These are phyloP conservation scores for Pseudozyma sp. DNA, from an alignment of 1,284 basidiomycete genomes.

Conservation along the genomic window DNA sequence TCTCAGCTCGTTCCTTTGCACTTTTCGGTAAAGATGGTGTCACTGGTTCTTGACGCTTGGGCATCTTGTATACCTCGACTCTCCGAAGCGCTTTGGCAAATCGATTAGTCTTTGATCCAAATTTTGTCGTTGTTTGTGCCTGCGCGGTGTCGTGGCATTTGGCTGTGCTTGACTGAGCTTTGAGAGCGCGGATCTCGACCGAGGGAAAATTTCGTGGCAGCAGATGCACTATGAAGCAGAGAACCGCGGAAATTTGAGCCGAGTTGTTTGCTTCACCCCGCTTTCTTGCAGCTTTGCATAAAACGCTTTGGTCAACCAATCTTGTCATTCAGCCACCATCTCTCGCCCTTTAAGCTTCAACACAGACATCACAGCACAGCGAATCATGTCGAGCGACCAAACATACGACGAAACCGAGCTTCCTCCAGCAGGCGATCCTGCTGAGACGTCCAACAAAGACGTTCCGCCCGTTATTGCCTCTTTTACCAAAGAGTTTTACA, in stretches of 20 bases:
- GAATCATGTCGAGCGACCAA: conserved; percentile 9
- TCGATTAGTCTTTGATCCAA: conserved; percentile 25
- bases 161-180: conserved; percentile 1
- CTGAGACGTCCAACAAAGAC: conserved; percentile 29
- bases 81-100: conserved; percentile 19
- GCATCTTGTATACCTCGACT: conserved; percentile 48
- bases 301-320: too few relatives aligned
- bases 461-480: conserved; percentile 33
- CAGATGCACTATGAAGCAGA: not conserved
- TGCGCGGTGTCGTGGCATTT: conserved; percentile 1
- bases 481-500: conserved; percentile 42
- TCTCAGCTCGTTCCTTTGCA: conserved; percentile 20
- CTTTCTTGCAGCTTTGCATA: too few relatives aligned
- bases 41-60: conserved; percentile 22
- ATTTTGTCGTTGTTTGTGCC: not conserved
- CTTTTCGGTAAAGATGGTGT: not conserved
- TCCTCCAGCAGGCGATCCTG: conserved; percentile 36
- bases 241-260: too few relatives aligned
- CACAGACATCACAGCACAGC: too few relatives aligned
- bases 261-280: too few relatives aligned
- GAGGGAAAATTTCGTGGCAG: not conserved
- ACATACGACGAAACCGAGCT: conserved; percentile 30
- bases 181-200: not conserved
- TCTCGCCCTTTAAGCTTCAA: too few relatives aligned
- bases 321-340: too few relatives aligned